These are phyloP conservation scores for Paecilomyces fulvus DNA, from an alignment of 2,329 filamentous ascomycete genomes.

Conservation along the genomic window DNA sequence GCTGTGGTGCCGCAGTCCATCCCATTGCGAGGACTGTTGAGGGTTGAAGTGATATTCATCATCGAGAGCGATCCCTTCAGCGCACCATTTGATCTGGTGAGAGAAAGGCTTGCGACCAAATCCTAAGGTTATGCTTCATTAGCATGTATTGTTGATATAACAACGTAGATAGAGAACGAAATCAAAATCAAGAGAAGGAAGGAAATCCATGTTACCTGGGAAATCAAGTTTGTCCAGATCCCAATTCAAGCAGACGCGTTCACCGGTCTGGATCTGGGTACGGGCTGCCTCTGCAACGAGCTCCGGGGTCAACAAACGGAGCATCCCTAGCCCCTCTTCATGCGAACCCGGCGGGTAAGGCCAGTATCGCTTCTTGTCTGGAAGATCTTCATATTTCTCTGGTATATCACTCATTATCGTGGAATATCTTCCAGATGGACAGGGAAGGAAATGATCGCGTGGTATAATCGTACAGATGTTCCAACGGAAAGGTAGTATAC, in stretches of 20 bases:
- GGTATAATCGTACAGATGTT: not conserved
- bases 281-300: conserved; percentile 43
- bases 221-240: conserved; percentile 48
- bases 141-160: not conserved
- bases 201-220: conserved; percentile 16
- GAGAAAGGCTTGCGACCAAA: conserved; percentile 45
- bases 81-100: conserved; percentile 44
- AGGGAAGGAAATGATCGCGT: not conserved
- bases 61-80: conserved; percentile 39
- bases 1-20: conserved; percentile 44
- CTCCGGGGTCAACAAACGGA: conserved; percentile 45
- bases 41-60: conserved; percentile 47
- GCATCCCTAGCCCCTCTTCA: conserved; percentile 48
- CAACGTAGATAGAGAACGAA: no score
- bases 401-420: conserved; percentile 13
- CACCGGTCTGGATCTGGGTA: conserved; percentile 45
- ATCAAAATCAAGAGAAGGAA: not conserved
- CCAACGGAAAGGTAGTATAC: not conserved
- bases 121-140: conserved; percentile 15
- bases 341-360: conserved; percentile 34
- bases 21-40: conserved; percentile 48
- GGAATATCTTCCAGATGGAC: not conserved
- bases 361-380: conserved; percentile 45
- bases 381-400: conserved; percentile 33
- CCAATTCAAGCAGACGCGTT: conserved; percentile 49